These are phyloP conservation scores for Rhodotorula sp. DNA, from an alignment of 1,284 basidiomycete genomes.

Conservation along the genomic window DNA sequence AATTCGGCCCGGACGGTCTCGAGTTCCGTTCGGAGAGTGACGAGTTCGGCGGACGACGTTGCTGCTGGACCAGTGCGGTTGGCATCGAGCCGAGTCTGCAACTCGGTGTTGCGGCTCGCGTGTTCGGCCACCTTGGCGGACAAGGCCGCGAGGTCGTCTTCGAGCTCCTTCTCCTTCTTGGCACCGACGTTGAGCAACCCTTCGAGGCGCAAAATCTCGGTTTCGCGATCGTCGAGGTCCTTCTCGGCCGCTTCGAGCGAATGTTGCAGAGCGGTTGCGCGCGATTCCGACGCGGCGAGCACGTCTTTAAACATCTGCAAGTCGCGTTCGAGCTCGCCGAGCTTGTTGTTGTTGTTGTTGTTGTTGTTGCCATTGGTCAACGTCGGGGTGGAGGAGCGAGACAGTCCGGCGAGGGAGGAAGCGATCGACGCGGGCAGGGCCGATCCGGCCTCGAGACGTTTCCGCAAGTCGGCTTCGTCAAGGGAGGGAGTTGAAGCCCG, in stretches of 20 bases:
- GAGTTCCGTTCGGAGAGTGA: constrained; percentile 3
- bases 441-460: constrained; percentile 1
- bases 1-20: constrained; percentile 3
- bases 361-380: constrained; percentile 1
- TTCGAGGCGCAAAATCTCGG: constrained; percentile 20
- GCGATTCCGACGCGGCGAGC: constrained; percentile 31
- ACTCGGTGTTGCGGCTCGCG: constrained; percentile 9
- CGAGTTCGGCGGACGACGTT: not conserved
- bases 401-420: constrained; percentile 6
- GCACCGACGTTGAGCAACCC: constrained; percentile 1
- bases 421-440: not conserved
- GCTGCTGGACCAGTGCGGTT: not conserved
- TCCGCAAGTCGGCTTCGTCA: not conserved
- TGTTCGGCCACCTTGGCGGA: constrained; percentile 20
- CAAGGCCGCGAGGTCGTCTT: constrained; percentile 17
- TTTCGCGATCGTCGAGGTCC: constrained; percentile 29
- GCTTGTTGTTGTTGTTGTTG: constrained; percentile 1
- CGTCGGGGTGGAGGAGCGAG: not conserved
- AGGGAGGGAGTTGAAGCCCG: not conserved
- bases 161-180: constrained; percentile 24
- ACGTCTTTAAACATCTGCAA: constrained; percentile 26
- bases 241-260: constrained; percentile 28
- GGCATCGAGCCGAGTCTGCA: constrained; percentile 19
- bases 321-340: constrained; percentile 22
- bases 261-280: constrained; percentile 24